Conservation (phyloP, 805 yeast species). For the Metschnikowia vanudenii region DNA sequence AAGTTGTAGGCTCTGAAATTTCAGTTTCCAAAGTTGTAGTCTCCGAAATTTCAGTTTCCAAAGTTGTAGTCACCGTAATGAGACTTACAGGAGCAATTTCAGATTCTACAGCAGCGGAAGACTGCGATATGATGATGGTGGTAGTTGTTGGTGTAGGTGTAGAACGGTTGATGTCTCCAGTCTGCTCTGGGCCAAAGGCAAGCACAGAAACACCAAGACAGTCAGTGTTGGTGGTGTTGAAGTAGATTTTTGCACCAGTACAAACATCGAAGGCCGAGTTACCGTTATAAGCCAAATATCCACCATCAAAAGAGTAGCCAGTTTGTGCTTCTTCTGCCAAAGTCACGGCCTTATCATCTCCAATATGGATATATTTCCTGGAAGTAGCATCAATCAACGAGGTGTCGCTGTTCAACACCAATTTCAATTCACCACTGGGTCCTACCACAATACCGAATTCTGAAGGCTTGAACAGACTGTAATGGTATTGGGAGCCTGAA, state of each 20-base stretch:
- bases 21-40: no score
- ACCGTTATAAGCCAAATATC: conserved; percentile 9
- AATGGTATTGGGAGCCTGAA: conserved; percentile 29
- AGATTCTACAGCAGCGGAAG: conserved; percentile 3
- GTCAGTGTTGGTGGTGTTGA: not conserved
- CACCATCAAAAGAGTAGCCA: conserved; percentile 15
- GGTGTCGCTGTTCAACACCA: conserved; percentile 26
- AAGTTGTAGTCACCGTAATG: no score
- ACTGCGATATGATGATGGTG: no score
- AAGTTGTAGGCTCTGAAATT: no score
- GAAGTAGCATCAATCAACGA: conserved; percentile 22
- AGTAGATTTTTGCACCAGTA: conserved; percentile 1
- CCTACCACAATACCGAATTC: conserved; percentile 15
- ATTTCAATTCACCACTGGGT: conserved; percentile 12
- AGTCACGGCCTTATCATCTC: conserved; percentile 9
- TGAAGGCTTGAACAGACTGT: conserved; percentile 10
- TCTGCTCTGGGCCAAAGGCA: conserved; percentile 1
- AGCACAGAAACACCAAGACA: conserved; percentile 12
- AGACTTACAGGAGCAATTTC: no score
- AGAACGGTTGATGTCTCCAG: conserved; percentile 3
- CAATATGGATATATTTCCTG: conserved; percentile 19
- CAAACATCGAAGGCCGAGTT: conserved; percentile 5
- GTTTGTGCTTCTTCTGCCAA: conserved; percentile 10
- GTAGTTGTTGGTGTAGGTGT: not conserved
- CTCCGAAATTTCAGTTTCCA: no score